Evolutionary conservation across 176 grass and related monocot genomes (phyloP), one percentile per base, ranked within the genome.

Genomic region (Hsuehochloa calcarea): DNA sequence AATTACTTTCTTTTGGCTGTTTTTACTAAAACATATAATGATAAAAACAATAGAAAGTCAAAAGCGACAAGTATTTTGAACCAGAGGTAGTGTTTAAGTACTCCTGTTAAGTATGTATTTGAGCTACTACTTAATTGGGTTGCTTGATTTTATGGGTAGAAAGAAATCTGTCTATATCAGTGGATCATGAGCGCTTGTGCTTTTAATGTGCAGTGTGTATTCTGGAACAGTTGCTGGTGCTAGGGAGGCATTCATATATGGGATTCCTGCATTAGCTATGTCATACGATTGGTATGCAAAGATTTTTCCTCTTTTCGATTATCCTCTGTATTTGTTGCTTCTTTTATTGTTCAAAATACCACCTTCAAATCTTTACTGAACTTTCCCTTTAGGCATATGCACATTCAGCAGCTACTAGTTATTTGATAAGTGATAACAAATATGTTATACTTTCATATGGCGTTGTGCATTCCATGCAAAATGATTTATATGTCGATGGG

Each of bases 181-280:
- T 41, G 41, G 58, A 82, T 80, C 43, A 61, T 58, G 39, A 74
- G 38, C 15, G 43, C 5, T 81, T 77, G 37, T 85, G 50, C 47
- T 76, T 84, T 78, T 59, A 56, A 65, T 93, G 56, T 96, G 75
- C 84, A 99, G 93, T 63, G 40, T 96, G 68, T 99, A 99, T 79
- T 96, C 93, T 91, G 96, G 93, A 82, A 99, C 96, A 67, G 93
- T 97, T 81, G 94, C 92, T 63, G 94, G 90, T 91, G 93, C 96
- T 60, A 91, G 96, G 74, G 96, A 99, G 83, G 96, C 96, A 77
- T 94, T 99, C 88, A 82, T 99, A 14, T 84, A 89, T 77, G 93
- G 91, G 38, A 51, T 96, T 79, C 93, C 93, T 85, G 79, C 96
- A 84, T 62, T 99, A 87, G 35, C 96, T 59, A 91, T 99, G 85